Conservation (phyloP, 148 eudicot species). For the Suaeda aralocaspica region DNA sequence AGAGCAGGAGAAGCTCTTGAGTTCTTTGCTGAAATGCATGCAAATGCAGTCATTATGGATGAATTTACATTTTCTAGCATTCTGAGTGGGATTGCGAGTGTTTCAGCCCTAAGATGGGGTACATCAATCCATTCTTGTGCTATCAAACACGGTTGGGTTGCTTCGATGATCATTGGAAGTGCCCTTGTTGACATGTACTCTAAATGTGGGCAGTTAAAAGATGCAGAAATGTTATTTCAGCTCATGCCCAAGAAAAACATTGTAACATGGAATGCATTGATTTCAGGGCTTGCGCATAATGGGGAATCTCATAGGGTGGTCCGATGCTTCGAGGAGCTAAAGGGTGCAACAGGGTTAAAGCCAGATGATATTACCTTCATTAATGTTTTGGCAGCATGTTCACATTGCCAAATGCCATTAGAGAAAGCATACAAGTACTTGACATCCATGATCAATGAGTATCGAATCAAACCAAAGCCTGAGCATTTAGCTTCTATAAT, state of each 20-base stretch:
- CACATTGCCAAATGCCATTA: constrained; percentile 53
- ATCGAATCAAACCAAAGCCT: constrained; percentile 45
- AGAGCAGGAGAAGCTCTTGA: constrained; percentile 51
- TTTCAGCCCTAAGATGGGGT: constrained; percentile 64
- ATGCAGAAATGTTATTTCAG: constrained; percentile 48
- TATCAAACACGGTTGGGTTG: constrained; percentile 43
- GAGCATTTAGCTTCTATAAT: constrained; percentile 67
- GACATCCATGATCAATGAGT: constrained; percentile 43
- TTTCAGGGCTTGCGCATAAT: constrained; percentile 81
- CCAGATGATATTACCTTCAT: constrained; percentile 73
- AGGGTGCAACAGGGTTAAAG: constrained; percentile 32
- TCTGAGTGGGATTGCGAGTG: constrained; percentile 54
- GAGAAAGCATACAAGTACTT: constrained; percentile 47
- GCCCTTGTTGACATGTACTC: constrained; percentile 80
- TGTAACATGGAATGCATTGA: constrained; percentile 74
- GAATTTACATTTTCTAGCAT: constrained; percentile 68
- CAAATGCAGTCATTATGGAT: constrained; percentile 37
- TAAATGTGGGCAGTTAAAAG: constrained; percentile 55
- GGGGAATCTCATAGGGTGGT: constrained; percentile 53
- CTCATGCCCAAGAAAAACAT: constrained; percentile 51
- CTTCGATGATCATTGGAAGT: constrained; percentile 58
- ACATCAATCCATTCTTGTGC: constrained; percentile 49
- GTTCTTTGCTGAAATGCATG: constrained; percentile 52
- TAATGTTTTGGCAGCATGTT: constrained; percentile 65
- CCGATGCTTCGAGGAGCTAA: constrained; percentile 47